Conservation (phyloP, 2,329 filamentous ascomycete species). For the Didymellaceae sp. region DNA sequence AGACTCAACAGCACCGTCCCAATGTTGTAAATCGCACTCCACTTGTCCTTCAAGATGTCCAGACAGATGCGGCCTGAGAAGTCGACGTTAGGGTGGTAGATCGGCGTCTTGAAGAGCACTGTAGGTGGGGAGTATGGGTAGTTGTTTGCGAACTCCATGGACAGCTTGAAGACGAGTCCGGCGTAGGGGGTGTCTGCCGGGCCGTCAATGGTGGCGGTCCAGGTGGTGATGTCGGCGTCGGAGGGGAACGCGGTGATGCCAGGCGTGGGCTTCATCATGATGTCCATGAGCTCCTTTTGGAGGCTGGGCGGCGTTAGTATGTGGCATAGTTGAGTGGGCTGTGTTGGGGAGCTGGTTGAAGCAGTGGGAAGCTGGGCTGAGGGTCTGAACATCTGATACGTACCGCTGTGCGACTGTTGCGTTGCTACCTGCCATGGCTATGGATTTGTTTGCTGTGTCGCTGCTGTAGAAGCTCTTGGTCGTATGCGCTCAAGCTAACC, state of each 20-base stretch:
- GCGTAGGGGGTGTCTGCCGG: slow-evolving; percentile 92
- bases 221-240: slow-evolving; percentile 82
- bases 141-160: slow-evolving; percentile 86
- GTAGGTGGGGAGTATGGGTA: slow-evolving; percentile 92
- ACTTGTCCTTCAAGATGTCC: slow-evolving; percentile 98
- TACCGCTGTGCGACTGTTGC: slow-evolving; percentile 58
- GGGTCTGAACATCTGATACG: slow-evolving; percentile 11
- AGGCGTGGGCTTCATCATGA: slow-evolving; percentile 94
- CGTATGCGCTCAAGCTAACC: slow-evolving; percentile 6
- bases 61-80: slow-evolving; percentile 96
- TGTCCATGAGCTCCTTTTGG: slow-evolving; percentile 96
- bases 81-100: slow-evolving; percentile 99
- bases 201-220: slow-evolving; percentile 92
- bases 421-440: slow-evolving; percentile 45
- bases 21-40: slow-evolving; percentile 97
- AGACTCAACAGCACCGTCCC: slow-evolving; percentile 90
- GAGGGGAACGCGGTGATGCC: slow-evolving; percentile 95
- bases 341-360: background rate
- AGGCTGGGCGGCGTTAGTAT: slow-evolving; percentile 63
- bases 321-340: background rate
- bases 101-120: slow-evolving; percentile 96
- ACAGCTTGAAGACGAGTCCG: slow-evolving; percentile 87
- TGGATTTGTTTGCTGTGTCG: slow-evolving; percentile 4
- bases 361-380: slow-evolving; percentile 46
- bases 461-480: background rate